These are phyloP conservation scores for Penicillium brevicompactum DNA, from an alignment of 2,329 filamentous ascomycete species.

Conservation along the genomic window DNA sequence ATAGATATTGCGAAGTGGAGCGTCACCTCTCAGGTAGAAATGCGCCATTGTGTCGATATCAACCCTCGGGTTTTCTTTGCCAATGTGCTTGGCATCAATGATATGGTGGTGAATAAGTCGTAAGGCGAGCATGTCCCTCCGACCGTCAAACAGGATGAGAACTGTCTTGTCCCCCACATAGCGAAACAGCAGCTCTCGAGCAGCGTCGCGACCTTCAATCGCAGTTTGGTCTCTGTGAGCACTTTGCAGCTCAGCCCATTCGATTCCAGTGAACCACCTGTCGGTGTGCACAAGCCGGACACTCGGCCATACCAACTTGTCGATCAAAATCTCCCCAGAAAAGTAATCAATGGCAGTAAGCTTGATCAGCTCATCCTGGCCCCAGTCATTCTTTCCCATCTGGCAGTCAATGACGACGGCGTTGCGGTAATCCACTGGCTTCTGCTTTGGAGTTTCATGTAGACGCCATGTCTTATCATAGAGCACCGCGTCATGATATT, in stretches of 20 bases:
- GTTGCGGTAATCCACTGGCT: neutral
- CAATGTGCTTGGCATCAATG: neutral
- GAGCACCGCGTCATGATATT: neutral
- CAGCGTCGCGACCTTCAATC: slow-evolving; percentile 46
- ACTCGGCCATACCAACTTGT: slow-evolving; percentile 54
- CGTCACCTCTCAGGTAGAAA: too few species aligned
- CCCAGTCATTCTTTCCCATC: slow-evolving; percentile 50
- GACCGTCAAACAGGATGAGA: slow-evolving; percentile 51
- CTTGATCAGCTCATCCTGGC: slow-evolving; percentile 56
- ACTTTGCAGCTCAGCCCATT: slow-evolving; percentile 34
- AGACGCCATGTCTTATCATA: neutral
- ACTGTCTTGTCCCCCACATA: slow-evolving; percentile 52
- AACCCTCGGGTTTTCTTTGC: neutral
- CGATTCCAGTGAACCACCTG: slow-evolving; percentile 55
- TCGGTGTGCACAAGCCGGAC: slow-evolving; percentile 53
- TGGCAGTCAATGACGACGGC: slow-evolving; percentile 58
- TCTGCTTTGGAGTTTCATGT: neutral
- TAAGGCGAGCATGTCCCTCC: slow-evolving; percentile 48
- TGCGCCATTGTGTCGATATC: slow-evolving; percentile 46
- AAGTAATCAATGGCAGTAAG: slow-evolving; percentile 57
- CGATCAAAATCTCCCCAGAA: slow-evolving; percentile 50
- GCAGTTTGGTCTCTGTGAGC: slow-evolving; percentile 27
- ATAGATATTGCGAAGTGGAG: too few species aligned
- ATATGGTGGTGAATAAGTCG: slow-evolving; percentile 52
- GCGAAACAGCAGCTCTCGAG: slow-evolving; percentile 46